phyloP scores from a whole-genome alignment of 805 yeast genomes.

The Lipomyces kockii region DNA sequence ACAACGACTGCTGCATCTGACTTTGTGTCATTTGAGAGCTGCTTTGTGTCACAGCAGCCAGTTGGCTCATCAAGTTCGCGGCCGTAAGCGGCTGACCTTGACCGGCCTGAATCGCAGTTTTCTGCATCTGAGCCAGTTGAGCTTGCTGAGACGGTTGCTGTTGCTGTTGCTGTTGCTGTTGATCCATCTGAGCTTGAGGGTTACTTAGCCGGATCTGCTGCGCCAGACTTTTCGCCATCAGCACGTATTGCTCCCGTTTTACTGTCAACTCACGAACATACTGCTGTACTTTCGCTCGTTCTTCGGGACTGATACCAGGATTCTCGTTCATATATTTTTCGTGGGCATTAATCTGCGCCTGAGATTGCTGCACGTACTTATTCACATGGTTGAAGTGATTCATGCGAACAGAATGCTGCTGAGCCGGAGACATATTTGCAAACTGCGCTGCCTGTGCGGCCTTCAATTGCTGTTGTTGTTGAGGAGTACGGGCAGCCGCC shows the following conservation, averaged over 20 bases:
- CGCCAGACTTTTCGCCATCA: slow-evolving; percentile 22
- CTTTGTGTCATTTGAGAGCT: background rate
- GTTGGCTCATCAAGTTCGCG: slow-evolving; percentile 27
- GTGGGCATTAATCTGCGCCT: slow-evolving; percentile 21
- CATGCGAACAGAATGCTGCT: slow-evolving; percentile 30
- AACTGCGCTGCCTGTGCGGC: slow-evolving; percentile 27
- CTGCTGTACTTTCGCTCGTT: slow-evolving; percentile 27
- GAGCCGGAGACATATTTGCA: slow-evolving; percentile 28
- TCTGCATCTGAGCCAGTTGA: slow-evolving; percentile 9
- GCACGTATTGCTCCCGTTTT: slow-evolving; percentile 27
- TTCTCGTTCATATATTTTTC: slow-evolving; percentile 29
- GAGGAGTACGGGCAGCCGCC: slow-evolving; percentile 13
- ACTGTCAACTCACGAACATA: slow-evolving; percentile 21
- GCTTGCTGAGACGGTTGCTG: slow-evolving; percentile 16
- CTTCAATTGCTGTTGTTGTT: slow-evolving; percentile 20
- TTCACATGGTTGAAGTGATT: slow-evolving; percentile 26
- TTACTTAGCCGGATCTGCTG: slow-evolving; percentile 25
- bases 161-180: background rate
- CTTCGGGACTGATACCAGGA: slow-evolving; percentile 27
- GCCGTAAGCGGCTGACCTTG: slow-evolving; percentile 14
- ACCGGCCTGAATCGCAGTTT: slow-evolving; percentile 11
- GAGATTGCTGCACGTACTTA: slow-evolving; percentile 19
- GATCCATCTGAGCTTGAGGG: slow-evolving; percentile 16
- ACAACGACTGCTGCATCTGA: slow-evolving; percentile 41
- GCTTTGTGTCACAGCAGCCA: slow-evolving; percentile 23